Conservation (phyloP, 2,329 filamentous ascomycete species). For the Cladobotryum mycophilum region DNA sequence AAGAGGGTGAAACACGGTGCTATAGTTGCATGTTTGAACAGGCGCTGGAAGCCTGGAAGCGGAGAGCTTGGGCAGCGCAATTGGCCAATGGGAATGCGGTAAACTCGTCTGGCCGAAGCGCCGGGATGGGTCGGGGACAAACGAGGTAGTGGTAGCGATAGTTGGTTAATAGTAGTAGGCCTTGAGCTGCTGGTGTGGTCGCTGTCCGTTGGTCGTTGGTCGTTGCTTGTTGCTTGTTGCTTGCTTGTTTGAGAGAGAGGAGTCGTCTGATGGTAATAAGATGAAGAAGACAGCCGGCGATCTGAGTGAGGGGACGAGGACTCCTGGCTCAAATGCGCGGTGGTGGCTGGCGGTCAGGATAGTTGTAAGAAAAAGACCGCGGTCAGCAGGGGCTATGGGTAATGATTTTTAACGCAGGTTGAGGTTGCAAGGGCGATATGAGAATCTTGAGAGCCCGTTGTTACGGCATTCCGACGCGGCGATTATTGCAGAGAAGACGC, state of each 20-base stretch:
- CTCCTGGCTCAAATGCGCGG: not conserved
- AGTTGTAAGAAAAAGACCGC: not conserved
- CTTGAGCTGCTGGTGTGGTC: not conserved
- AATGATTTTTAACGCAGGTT: too few species aligned
- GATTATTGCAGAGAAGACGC: too few species aligned
- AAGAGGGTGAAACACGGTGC: slow-evolving; percentile 12
- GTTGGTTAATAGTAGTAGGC: slow-evolving; percentile 4
- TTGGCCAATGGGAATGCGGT: slow-evolving; percentile 12
- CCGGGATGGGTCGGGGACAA: slow-evolving; percentile 6
- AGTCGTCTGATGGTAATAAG: not conserved
- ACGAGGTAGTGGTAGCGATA: not conserved
- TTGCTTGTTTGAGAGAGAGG: not conserved
- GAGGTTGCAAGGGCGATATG: too few species aligned
- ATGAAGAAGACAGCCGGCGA: not conserved
- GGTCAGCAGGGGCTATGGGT: not conserved
- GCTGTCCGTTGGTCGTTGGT: too few species aligned
- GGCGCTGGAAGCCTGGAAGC: slow-evolving; percentile 10
- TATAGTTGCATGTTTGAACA: slow-evolving; percentile 13
- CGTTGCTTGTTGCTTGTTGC: not conserved
- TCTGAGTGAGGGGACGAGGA: not conserved
- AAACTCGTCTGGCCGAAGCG: slow-evolving; percentile 8
- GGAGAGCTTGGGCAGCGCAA: slow-evolving; percentile 1
- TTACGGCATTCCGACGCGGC: too few species aligned
- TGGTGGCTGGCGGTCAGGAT: not conserved
- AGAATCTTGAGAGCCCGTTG: too few species aligned